phyloP scores from a whole-genome alignment of 2,329 filamentous ascomycete genomes.

The Rhinocladiella similis region DNA sequence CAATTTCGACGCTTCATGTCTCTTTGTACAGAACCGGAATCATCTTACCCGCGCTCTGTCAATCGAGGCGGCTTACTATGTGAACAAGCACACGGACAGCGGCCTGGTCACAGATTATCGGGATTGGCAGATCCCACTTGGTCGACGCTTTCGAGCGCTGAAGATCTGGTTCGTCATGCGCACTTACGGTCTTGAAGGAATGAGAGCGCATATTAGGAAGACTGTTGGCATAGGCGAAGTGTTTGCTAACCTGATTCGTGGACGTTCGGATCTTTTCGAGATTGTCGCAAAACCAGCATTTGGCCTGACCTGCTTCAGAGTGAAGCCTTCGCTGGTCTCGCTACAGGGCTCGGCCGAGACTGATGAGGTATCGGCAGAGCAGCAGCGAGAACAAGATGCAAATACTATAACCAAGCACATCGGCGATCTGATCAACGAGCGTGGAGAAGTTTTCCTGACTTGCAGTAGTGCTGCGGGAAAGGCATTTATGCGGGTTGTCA shows the following conservation, averaged over 20 bases:
- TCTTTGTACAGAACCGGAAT: slow-evolving; percentile 73
- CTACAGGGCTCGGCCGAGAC: slow-evolving; percentile 24
- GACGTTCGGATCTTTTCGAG: slow-evolving; percentile 68
- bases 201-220: slow-evolving; percentile 71
- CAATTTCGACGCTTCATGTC: slow-evolving; percentile 82
- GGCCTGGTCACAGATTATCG: slow-evolving; percentile 91
- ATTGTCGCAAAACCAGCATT: slow-evolving; percentile 75
- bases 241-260: slow-evolving; percentile 63
- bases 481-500: slow-evolving; percentile 80
- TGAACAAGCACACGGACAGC: slow-evolving; percentile 76
- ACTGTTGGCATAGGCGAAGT: slow-evolving; percentile 68
- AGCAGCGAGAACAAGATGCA: slow-evolving; percentile 52
- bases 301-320: slow-evolving; percentile 73
- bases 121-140: slow-evolving; percentile 95
- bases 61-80: slow-evolving; percentile 78
- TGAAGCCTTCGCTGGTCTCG: slow-evolving; percentile 47
- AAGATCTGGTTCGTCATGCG: slow-evolving; percentile 96
- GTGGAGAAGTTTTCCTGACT: slow-evolving; percentile 80
- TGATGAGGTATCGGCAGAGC: slow-evolving; percentile 37
- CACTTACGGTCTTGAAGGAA: slow-evolving; percentile 73
- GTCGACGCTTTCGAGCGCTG: slow-evolving; percentile 79
- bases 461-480: slow-evolving; percentile 70
- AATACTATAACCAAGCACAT: slow-evolving; percentile 72
- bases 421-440: slow-evolving; percentile 71
- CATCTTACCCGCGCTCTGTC: slow-evolving; percentile 79